Evolutionary conservation across 1,284 basidiomycete species (phyloP), one percentile per base, ranked within the genome.

Genomic region (Sporisorium sorghi): DNA sequence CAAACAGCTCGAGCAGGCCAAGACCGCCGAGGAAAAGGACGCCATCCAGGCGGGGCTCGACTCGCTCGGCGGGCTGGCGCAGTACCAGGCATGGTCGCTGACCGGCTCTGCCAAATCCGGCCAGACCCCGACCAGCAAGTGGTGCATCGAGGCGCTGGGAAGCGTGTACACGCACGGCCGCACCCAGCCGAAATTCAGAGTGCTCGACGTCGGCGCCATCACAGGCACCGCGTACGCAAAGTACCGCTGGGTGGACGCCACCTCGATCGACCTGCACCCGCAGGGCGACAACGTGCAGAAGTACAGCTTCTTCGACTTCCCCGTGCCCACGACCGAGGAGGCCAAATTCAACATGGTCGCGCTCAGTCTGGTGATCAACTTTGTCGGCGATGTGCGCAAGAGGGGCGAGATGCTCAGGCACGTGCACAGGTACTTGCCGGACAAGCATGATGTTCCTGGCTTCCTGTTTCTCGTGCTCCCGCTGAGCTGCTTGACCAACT

Each of bases 191-290:
- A 73, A 68, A 47, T 48, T 75, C 47, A 28, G 62, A 1, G 58
- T 86, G n/a, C 79, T 86, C n/a, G 86, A 86, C 52, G 84, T 86
- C 0, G 86, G 86, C 2, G 85, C 85, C 9, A 85, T 86, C 47
- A 78, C 78, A 19, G 83, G 84, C n/a, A 84, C 83, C 1, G 72
- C 81, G 3, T 85, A 85, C 73, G 55, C 65, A 24, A 84, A 83
- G 51, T 86, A 80, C 62, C 71, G 72, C 32, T 83, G 77, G 73
- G 83, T 86, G 53, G 65, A 85, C 10, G 58, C 81, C 1, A 85
- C 84, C 30, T 82, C 62, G 46, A 85, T 86, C 66, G 86, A 86
- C 70, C 72, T 86, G 12, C 85, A 86, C 52, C 85, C 86, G 0
- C 79, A 82, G 52, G 78, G 80, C 1, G 70, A 77, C 8, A 73